Evolutionary conservation across 108 stramenopile genomes (phyloP).

Genomic region (Parmales sp.): DNA sequence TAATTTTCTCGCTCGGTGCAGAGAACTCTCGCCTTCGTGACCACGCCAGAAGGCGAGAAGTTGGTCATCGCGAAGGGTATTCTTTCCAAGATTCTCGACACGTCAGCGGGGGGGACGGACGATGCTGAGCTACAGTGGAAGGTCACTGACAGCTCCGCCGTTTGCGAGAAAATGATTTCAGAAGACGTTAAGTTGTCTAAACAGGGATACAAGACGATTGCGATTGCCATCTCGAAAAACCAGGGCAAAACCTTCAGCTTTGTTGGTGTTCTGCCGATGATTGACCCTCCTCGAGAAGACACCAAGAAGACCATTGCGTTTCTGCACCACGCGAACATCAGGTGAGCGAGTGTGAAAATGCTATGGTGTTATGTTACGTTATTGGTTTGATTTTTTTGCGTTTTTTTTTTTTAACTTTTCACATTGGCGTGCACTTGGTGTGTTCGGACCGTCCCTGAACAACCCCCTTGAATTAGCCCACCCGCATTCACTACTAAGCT

Average conservation of each 20-base stretch:
- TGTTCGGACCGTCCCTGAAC: too few relatives aligned
- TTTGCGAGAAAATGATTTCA: constrained; percentile 15
- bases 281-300: constrained; percentile 69
- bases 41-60: constrained; percentile 15
- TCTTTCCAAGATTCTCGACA: constrained; percentile 59
- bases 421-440: too few relatives aligned
- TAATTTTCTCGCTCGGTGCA: too few relatives aligned
- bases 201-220: constrained; percentile 48
- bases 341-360: too few relatives aligned
- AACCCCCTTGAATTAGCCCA: too few relatives aligned
- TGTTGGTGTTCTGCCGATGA: constrained; percentile 67
- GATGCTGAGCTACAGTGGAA: constrained; percentile 63
- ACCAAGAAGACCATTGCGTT: constrained; percentile 58
- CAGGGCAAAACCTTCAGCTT: constrained; percentile 53
- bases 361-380: too few relatives aligned
- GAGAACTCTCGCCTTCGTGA: constrained; percentile 49
- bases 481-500: too few relatives aligned
- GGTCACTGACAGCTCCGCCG: constrained; percentile 26
- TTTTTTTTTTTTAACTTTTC: too few relatives aligned
- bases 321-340: constrained; percentile 52
- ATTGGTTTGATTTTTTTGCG: too few relatives aligned
- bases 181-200: constrained; percentile 28
- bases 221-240: constrained; percentile 20
- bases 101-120: constrained; percentile 47
- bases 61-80: constrained; percentile 62